Evolutionary conservation across 306 rosid genomes (phyloP), one percentile per base, ranked within the genome.

Genomic region (Alnus rubra): DNA sequence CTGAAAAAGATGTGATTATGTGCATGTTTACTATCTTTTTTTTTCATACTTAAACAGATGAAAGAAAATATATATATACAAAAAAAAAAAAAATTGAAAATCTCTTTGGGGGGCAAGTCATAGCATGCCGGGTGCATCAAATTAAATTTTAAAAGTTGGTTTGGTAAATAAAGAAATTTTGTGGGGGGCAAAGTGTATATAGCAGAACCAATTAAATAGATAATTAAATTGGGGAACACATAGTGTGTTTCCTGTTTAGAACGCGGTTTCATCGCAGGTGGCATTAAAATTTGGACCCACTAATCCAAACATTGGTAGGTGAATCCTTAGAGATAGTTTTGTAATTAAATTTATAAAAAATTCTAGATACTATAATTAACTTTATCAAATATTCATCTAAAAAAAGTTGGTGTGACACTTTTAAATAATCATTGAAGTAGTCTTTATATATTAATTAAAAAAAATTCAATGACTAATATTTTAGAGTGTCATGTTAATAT

Each of bases 201-300:
- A 18, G 73, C 33, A n/a, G 39, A 59, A 79, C 74, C 79, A 84
- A 23, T 23, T 23, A 23, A 78, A 67, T 52, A 83, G 79, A 37
- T 73, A 23, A 23, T 23, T 23, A 54, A 76, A 76, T 71, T 54
- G 13, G 70, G 84, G 72, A 74, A 83, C 45, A 42, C 5, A 39
- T 79, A 76, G 58, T 69, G 72, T 67, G 14, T 45, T 51, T 55
- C 76, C 86, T 88, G 86, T 88, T 78, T 7, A 33, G 76, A 37
- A 90, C 94, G 92, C 92, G 94, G 84, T 88, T 90, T 90, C 78
- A 6, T 60, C 79, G 60, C 82, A 85, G 84, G 90, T 90, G 90
- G 83, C 86, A 77, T 54, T 54, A 58, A 7, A 54, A 13, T 18
- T 65, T 74, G 69, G 82, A 71, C 60, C 72, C 72, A 39, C 72